These are phyloP conservation scores for Colletotrichum orbiculare DNA, from an alignment of 2,329 filamentous ascomycete species.

Conservation along the genomic window DNA sequence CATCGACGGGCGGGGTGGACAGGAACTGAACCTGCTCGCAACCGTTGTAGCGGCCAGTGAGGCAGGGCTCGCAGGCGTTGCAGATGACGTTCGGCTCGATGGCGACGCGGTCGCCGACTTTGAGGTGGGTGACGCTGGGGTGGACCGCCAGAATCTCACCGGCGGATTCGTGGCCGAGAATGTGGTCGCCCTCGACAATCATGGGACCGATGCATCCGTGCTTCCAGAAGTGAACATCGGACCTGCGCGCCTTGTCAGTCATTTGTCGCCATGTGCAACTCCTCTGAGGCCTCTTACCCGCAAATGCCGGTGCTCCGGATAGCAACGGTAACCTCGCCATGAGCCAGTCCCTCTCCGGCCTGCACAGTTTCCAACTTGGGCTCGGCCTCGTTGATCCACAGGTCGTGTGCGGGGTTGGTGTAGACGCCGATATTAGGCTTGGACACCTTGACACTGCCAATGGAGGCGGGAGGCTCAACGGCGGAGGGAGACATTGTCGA, in stretches of 20 bases:
- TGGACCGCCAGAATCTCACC: constrained; percentile 86
- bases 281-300: constrained; percentile 68
- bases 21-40: constrained; percentile 89
- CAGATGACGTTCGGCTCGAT: constrained; percentile 96
- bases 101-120: constrained; percentile 90
- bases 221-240: constrained; percentile 98
- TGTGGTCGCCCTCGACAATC: constrained; percentile 89
- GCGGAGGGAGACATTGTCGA: constrained; percentile 50
- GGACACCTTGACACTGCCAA: constrained; percentile 54
- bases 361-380: constrained; percentile 81
- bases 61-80: constrained; percentile 87
- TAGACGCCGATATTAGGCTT: constrained; percentile 96
- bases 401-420: constrained; percentile 91
- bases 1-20: constrained; percentile 89
- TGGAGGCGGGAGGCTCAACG: constrained; percentile 41
- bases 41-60: constrained; percentile 94
- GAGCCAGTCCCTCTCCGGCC: constrained; percentile 74
- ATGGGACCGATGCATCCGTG: constrained; percentile 95
- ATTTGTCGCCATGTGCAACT: not conserved
- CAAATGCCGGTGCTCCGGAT: constrained; percentile 97
- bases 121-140: constrained; percentile 80
- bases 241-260: constrained; percentile 61
- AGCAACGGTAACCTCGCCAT: constrained; percentile 87
- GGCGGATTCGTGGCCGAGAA: constrained; percentile 93
- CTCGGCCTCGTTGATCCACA: constrained; percentile 85